Conservation (phyloP, 495 filamentous ascomycete genomes). For the Hypoxylon cercidicola region DNA sequence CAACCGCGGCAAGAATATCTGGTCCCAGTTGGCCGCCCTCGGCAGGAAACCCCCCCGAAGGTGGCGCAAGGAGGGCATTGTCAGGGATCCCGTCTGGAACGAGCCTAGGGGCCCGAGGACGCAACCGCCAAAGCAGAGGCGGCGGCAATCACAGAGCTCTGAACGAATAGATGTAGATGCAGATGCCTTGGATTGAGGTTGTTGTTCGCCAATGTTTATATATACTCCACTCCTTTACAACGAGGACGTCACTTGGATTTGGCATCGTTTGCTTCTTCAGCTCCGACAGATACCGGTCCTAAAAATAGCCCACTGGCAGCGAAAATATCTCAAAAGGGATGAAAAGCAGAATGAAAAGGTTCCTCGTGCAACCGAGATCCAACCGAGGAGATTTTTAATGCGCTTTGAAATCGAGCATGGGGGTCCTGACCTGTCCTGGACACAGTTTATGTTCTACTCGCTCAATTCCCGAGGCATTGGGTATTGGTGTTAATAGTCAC, state of each 20-base stretch:
- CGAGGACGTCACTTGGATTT: not conserved
- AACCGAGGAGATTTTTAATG: too few relatives aligned
- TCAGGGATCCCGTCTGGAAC: constrained; percentile 52
- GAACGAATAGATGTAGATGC: too few relatives aligned
- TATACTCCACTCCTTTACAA: not conserved
- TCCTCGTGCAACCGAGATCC: too few relatives aligned
- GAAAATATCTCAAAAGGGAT: too few relatives aligned
- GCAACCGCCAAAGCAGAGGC: constrained; percentile 24
- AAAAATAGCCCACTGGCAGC: too few relatives aligned
- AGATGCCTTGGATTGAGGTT: constrained; percentile 4
- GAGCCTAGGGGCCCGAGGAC: constrained; percentile 34
- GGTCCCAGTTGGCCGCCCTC: constrained; percentile 75
- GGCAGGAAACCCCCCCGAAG: constrained; percentile 72
- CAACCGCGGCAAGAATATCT: constrained; percentile 79
- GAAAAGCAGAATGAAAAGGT: too few relatives aligned
- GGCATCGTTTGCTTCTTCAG: not conserved
- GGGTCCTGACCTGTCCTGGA: too few relatives aligned
- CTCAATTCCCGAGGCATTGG: too few relatives aligned
- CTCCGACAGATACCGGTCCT: not conserved
- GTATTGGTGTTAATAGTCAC: not conserved
- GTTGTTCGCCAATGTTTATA: not conserved
- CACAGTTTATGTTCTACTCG: too few relatives aligned
- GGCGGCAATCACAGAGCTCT: too few relatives aligned
- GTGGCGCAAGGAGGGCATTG: constrained; percentile 76
- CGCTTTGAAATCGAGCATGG: too few relatives aligned